Percentiles rank a stretch among this genome's conserved stretches.
These are phyloP conservation scores for Pulveroboletus ravenelii DNA, from an alignment of 768 basidiomycete genomes.

Conservation along the genomic window DNA sequence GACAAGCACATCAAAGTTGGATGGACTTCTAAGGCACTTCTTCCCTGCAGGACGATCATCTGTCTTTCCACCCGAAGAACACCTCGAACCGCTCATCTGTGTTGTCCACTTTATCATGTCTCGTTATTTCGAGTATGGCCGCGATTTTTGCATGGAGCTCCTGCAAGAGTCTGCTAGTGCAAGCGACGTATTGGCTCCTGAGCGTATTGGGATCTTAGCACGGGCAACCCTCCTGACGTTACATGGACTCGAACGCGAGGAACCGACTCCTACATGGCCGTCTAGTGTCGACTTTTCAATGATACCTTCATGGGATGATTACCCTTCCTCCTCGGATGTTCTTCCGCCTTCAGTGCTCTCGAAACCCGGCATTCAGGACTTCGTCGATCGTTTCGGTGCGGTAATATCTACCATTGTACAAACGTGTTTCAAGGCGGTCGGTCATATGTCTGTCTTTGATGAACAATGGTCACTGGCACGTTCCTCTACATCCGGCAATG, in stretches of 20 bases:
- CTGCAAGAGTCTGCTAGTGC: constrained; percentile 61
- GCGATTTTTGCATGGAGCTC: constrained; percentile 75
- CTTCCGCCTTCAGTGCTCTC: constrained; percentile 50
- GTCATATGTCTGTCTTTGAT: constrained; percentile 78
- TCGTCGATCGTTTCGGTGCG: constrained; percentile 61
- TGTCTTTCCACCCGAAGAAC: constrained; percentile 67
- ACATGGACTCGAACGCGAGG: constrained; percentile 67
- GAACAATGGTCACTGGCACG: constrained; percentile 73
- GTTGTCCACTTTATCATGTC: constrained; percentile 79
- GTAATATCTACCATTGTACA: constrained; percentile 54
- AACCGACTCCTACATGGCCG: constrained; percentile 72
- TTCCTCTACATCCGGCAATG: constrained; percentile 30
- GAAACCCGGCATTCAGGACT: constrained; percentile 67
- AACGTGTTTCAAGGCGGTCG: constrained; percentile 59
- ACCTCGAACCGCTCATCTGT: constrained; percentile 70
- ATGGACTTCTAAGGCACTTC: constrained; percentile 67
- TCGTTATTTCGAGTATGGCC: constrained; percentile 80
- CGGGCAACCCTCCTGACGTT: constrained; percentile 76
- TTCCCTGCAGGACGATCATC: constrained; percentile 66
- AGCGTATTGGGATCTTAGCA: constrained; percentile 68
- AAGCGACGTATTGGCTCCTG: constrained; percentile 54
- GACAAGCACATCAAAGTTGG: constrained; percentile 75
- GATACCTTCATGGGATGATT: constrained; percentile 53
- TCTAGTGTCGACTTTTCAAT: constrained; percentile 62
- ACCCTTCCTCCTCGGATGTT: constrained; percentile 62